Base-by-base conservation (phyloP, 1,284 basidiomycete genomes). In the Pholiota adiposa region DNA sequence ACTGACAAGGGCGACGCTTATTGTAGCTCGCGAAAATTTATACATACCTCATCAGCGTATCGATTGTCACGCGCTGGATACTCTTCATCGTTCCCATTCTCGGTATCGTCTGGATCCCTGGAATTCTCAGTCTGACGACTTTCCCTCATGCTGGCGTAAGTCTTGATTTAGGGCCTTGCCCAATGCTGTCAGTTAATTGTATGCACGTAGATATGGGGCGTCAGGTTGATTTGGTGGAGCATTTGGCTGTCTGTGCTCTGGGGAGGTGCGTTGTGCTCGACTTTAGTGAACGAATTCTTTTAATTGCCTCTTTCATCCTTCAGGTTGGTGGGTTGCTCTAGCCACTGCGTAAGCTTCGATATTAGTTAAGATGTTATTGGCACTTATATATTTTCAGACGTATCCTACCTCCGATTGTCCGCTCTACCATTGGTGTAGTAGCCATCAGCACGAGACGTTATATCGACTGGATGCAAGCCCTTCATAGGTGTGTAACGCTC, bases 181-280 rank as follows among this genome's bases (percentile, higher is more conserved):
- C 18, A 33, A 9, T 29, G 29, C n/a, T 27, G 34, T 18, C 18
- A 16, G 33, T 41, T 48, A 16, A 55, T 19, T 46, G 29, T 46
- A 27, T 34, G 11, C 14, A 43, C 12, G n/a, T 50, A 85, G 83
- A 73, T 87, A 18, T 88, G 83, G 85, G 78, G 79, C 8, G 83
- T 90, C 11, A 80, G 78, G 55, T 75, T 93, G 41, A 58, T 93
- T 9, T 96, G 87, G 86, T 97, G 94, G 94, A 93, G 91, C 57
- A 87, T 94, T 61, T 96, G 93, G 92, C 77, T 95, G 41, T 85
- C 82, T 40, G 83, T 94, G 40, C 77, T 85, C 29, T 96, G 93
- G 93, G 83, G 75, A 72, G 86, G 86, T 86, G 67, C 54, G 80
- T 72, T 11, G 14, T 21, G 23, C n/a, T 49, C 27, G 23, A 44